A percentile compares a stretch with the other conserved stretches of the same genome.
These are phyloP conservation scores for Penicillium sp. DNA, from an alignment of 2,329 filamentous ascomycete genomes.

Conservation along the genomic window DNA sequence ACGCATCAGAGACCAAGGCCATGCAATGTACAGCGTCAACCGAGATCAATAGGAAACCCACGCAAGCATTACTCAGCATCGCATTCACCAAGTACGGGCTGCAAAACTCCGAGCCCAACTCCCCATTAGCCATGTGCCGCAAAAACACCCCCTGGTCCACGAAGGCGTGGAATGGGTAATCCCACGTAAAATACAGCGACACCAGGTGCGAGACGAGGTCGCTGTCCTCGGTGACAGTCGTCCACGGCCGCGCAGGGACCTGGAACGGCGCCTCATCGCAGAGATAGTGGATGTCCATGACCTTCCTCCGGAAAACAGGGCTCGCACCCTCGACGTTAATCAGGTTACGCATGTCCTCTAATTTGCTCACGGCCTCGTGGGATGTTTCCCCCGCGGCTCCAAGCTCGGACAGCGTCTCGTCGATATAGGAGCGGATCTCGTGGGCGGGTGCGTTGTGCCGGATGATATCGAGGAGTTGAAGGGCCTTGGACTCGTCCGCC, in stretches of 20 bases:
- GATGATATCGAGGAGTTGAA: slow-evolving; percentile 36
- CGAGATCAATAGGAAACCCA: slow-evolving; percentile 22
- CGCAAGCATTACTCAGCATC: slow-evolving; percentile 63
- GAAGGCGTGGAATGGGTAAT: slow-evolving; percentile 82
- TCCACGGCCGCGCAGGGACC: slow-evolving; percentile 62
- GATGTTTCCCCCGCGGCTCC: slow-evolving; percentile 3
- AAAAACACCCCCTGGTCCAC: slow-evolving; percentile 74
- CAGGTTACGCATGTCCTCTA: slow-evolving; percentile 30
- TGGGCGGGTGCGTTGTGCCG: slow-evolving; percentile 34
- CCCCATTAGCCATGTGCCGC: slow-evolving; percentile 47
- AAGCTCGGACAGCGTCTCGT: slow-evolving; percentile 27
- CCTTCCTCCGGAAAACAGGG: slow-evolving; percentile 36
- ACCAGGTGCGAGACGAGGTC: slow-evolving; percentile 76
- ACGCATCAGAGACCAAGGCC: slow-evolving; percentile 2
- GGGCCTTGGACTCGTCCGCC: slow-evolving; percentile 30
- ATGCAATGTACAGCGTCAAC: no score
- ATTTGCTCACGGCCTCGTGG: slow-evolving; percentile 19
- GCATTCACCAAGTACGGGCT: slow-evolving; percentile 86
- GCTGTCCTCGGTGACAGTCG: slow-evolving; percentile 70
- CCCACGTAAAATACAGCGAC: slow-evolving; percentile 91
- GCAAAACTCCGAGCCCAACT: slow-evolving; percentile 66
- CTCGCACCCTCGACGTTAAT: slow-evolving; percentile 32
- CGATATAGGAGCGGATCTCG: slow-evolving; percentile 37
- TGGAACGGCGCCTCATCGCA: slow-evolving; percentile 36
- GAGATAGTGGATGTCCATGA: slow-evolving; percentile 44